Percentiles rank a stretch among this genome's conserved stretches.
These are phyloP conservation scores for Ustilago nuda DNA, from an alignment of 1,284 basidiomycete genomes.

Conservation along the genomic window DNA sequence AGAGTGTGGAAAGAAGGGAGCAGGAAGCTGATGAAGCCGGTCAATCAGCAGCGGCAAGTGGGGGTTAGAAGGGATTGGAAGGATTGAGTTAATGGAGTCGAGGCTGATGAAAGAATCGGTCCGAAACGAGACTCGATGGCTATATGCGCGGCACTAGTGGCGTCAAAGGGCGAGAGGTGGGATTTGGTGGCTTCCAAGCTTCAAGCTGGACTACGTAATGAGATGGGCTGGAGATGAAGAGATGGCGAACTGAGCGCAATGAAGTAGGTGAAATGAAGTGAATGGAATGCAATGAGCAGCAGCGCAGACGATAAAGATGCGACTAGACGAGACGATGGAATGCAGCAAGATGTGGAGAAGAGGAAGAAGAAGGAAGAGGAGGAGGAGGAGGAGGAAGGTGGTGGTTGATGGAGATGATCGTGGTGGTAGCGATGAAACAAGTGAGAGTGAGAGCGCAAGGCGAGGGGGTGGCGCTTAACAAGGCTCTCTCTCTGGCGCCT, in stretches of 20 bases:
- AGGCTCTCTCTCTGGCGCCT: background rate
- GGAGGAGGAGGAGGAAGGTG: background rate
- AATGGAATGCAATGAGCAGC: conserved; percentile 18
- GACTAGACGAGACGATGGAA: background rate
- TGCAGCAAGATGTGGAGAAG: background rate
- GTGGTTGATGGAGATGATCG: background rate
- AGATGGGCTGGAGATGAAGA: conserved; percentile 19
- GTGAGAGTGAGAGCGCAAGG: background rate
- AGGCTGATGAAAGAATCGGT: conserved; percentile 4
- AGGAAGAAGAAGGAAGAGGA: background rate
- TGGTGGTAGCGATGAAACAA: too few species aligned
- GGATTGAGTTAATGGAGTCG: background rate
- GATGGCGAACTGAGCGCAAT: conserved; percentile 35
- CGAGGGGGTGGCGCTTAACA: background rate
- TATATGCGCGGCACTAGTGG: background rate
- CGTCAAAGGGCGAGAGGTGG: conserved; percentile 6
- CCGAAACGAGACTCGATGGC: conserved; percentile 10
- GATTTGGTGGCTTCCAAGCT: background rate
- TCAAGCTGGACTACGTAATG: background rate
- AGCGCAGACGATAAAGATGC: background rate
- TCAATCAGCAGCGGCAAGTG: conserved; percentile 26
- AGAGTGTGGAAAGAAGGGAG: background rate
- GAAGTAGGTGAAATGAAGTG: background rate
- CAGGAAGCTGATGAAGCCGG: conserved; percentile 29
- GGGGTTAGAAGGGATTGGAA: background rate